Evolutionary conservation across 805 yeast species (phyloP).

Genomic region (Spathaspora passalidarum): DNA sequence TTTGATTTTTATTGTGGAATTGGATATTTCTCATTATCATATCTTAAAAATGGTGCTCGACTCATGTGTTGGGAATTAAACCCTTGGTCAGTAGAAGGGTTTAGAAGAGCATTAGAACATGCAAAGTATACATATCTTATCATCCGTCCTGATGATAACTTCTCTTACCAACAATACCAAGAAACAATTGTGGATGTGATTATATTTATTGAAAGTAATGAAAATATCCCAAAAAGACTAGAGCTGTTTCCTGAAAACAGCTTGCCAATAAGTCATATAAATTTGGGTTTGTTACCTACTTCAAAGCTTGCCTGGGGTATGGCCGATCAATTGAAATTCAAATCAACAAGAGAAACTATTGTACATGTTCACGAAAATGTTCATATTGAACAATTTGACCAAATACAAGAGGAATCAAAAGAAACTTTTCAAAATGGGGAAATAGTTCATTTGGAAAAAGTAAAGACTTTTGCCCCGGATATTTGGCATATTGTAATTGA

Average conservation of each 20-base stretch:
- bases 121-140: slow-evolving; percentile 44
- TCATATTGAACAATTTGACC: slow-evolving; percentile 37
- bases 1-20: slow-evolving; percentile 81
- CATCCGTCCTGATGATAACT: slow-evolving; percentile 22
- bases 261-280: slow-evolving; percentile 53
- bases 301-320: slow-evolving; percentile 61
- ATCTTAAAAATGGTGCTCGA: slow-evolving; percentile 47
- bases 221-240: slow-evolving; percentile 43
- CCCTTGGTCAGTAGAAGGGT: slow-evolving; percentile 79
- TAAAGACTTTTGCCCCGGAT: slow-evolving; percentile 86
- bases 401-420: slow-evolving; percentile 16
- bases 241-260: slow-evolving; percentile 6
- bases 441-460: slow-evolving; percentile 51
- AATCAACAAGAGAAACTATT: slow-evolving; percentile 14
- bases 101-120: slow-evolving; percentile 49
- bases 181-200: slow-evolving; percentile 31
- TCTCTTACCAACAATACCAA: slow-evolving; percentile 17
- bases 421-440: slow-evolving; percentile 6
- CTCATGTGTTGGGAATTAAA: slow-evolving; percentile 81
- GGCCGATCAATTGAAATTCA: slow-evolving; percentile 23
- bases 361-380: slow-evolving; percentile 80
- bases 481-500: slow-evolving; percentile 69
- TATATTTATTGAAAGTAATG: slow-evolving; percentile 66
- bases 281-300: slow-evolving; percentile 75
- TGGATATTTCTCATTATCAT: slow-evolving; percentile 77